phyloP scores from a whole-genome alignment of 2,329 filamentous ascomycete genomes.

The Hortaea werneckii region DNA sequence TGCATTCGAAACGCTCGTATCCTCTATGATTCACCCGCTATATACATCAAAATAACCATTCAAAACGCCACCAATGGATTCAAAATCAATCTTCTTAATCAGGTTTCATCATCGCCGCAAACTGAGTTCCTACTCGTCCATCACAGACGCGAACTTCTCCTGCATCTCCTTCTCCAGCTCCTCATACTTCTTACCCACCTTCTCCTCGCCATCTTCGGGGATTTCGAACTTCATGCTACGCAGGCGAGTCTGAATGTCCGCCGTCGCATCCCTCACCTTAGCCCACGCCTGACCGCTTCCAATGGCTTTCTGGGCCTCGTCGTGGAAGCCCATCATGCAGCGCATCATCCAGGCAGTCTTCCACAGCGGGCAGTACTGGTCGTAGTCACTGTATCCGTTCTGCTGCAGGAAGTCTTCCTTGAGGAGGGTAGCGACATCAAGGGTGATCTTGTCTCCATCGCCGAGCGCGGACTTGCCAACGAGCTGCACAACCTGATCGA shows the following conservation, averaged over 20 bases:
- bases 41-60: no score
- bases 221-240: constrained; percentile 96
- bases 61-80: no score
- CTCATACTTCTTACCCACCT: constrained; percentile 87
- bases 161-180: constrained; percentile 81
- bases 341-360: constrained; percentile 99
- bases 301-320: constrained; percentile 93
- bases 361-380: constrained; percentile 98
- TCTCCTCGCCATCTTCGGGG: constrained; percentile 73
- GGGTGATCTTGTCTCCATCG: constrained; percentile 94
- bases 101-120: no score
- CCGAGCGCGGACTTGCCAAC: constrained; percentile 95
- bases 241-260: constrained; percentile 74
- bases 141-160: constrained; percentile 93
- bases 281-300: constrained; percentile 67
- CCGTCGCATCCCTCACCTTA: constrained; percentile 85
- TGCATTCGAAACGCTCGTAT: no score
- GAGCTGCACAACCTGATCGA: constrained; percentile 96
- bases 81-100: no score
- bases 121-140: constrained; percentile 63
- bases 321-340: constrained; percentile 95
- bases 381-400: constrained; percentile 98
- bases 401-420: constrained; percentile 99
- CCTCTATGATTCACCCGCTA: no score
- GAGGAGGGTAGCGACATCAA: constrained; percentile 81